Base-by-base conservation (phyloP, 352 stramenopile genomes). In the Pythium scleroteichum region DNA sequence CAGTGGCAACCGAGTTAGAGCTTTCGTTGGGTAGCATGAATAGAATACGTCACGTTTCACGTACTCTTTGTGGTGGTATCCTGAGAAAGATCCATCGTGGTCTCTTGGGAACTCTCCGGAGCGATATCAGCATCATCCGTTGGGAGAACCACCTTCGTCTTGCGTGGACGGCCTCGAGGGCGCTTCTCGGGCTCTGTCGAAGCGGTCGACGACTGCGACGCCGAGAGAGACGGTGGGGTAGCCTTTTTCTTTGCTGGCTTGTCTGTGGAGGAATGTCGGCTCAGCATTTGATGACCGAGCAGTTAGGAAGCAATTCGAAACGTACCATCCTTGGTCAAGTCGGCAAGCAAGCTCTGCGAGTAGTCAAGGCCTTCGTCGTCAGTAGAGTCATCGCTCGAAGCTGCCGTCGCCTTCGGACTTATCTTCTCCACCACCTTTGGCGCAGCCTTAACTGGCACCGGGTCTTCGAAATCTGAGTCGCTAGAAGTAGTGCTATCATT, bases 301-400 rank as follows among this genome's bases (percentile, higher is more conserved):
- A n/a, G n/a, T n/a, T n/a, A n/a, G 29, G 22, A 47, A 52, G 54
- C 53, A 12, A 29, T 66, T 65, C 14, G 56, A 66, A 61, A 75
- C 78, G 73, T 74, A 87, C 79, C 78, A 23, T 75, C 70, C 46
- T 83, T 83, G 26, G 75, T 87, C 69, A 92, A 70, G 42, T 90
- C 79, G 32, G 82, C 82, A 35, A 92, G 64, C 7, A 92, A 69
- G 64, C 76, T 86, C 62, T 92, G 78, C 38, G 78, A 90, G 63
- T 92, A 92, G 66, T 89, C 76, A 19, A 86, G 50, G 35, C 78
- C 68, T 58, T 92, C 82, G 32, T 90, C 82, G 42, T 88, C 78
- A 2, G 73, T 85, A 17, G 73, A 79, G 35, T 75, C 68, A 44
- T 68, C 72, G 39, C 72, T 60, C 12, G 53, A 60, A 16, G 53